Conservation (phyloP, 257 asterid species). For the Fraxinus quadrangulata region DNA sequence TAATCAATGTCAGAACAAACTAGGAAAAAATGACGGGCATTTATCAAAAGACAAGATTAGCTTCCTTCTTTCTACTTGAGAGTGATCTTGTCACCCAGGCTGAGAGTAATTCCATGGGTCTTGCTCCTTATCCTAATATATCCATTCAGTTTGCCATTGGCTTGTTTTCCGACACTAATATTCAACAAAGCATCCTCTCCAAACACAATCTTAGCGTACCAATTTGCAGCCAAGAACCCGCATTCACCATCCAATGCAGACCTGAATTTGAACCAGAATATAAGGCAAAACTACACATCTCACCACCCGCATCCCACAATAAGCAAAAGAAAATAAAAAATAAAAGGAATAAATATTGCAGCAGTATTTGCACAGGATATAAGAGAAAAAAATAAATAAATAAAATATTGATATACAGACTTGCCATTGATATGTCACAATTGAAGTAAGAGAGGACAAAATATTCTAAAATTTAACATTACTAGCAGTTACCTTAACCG, state of each 20-base stretch:
- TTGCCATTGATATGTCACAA: not conserved
- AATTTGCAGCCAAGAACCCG: slow-evolving; percentile 93
- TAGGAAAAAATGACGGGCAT: not conserved
- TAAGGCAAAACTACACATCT: not conserved
- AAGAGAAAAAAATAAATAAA: not conserved
- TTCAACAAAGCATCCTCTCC: slow-evolving; percentile 99
- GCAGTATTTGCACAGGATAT: not conserved
- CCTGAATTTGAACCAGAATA: slow-evolving; percentile 40
- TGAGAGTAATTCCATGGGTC: slow-evolving; percentile 99
- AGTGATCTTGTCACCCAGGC: slow-evolving; percentile 98
- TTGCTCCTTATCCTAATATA: slow-evolving; percentile 98
- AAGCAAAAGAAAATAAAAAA: not conserved
- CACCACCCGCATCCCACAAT: not conserved
- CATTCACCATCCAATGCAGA: slow-evolving; percentile 98
- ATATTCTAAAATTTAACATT: not conserved
- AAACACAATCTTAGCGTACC: slow-evolving; percentile 95
- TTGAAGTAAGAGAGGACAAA: not conserved
- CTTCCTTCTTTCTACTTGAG: slow-evolving; percentile 97
- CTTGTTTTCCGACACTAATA: slow-evolving; percentile 87
- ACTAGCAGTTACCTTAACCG: not conserved
- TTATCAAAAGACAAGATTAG: slow-evolving; percentile 25
- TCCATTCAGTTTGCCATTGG: slow-evolving; percentile 88
- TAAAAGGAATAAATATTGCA: not conserved
- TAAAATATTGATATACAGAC: not conserved
- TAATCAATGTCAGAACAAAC: not conserved